phyloP scores from a whole-genome alignment of 768 basidiomycete genomes.

The Rhizopogon vesiculosus region DNA sequence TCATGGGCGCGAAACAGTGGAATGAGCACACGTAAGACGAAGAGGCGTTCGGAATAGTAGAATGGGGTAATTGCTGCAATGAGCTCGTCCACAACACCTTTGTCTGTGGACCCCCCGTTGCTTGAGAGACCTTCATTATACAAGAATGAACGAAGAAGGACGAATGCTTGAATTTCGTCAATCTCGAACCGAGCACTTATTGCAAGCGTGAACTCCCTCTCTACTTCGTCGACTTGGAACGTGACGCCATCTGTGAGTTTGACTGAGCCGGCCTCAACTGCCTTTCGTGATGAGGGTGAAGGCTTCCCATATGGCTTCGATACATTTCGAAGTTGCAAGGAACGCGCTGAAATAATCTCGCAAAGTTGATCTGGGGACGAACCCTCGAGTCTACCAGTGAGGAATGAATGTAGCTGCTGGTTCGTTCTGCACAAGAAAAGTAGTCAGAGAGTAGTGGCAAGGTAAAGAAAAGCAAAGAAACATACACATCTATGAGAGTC shows the following conservation, averaged over 20 bases:
- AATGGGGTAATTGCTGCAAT: constrained; percentile 73
- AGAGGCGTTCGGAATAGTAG: constrained; percentile 78
- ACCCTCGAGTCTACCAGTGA: constrained; percentile 58
- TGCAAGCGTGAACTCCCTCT: constrained; percentile 65
- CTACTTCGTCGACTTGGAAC: constrained; percentile 59
- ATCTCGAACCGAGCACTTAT: constrained; percentile 72
- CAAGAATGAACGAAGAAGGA: constrained; percentile 71
- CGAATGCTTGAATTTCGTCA: constrained; percentile 75
- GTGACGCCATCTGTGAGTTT: constrained; percentile 62
- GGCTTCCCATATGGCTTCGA: constrained; percentile 67
- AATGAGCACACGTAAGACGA: constrained; percentile 61
- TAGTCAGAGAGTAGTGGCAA: constrained; percentile 1
- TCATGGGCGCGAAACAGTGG: constrained; percentile 73
- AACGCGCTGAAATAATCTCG: constrained; percentile 54
- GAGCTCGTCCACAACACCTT: constrained; percentile 43
- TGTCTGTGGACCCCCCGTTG: constrained; percentile 39
- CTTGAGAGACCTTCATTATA: constrained; percentile 71
- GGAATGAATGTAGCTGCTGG: constrained; percentile 53
- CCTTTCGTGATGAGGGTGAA: constrained; percentile 59
- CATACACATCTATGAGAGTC: constrained; percentile 65
- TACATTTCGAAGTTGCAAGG: constrained; percentile 51
- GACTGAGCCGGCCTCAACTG: constrained; percentile 63
- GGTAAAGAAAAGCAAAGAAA: background rate
- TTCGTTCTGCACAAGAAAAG: constrained; percentile 45
- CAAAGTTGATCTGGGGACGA: constrained; percentile 53